phyloP scores from a whole-genome alignment of 2,329 filamentous ascomycete genomes.

The Colletotrichum cereale region DNA sequence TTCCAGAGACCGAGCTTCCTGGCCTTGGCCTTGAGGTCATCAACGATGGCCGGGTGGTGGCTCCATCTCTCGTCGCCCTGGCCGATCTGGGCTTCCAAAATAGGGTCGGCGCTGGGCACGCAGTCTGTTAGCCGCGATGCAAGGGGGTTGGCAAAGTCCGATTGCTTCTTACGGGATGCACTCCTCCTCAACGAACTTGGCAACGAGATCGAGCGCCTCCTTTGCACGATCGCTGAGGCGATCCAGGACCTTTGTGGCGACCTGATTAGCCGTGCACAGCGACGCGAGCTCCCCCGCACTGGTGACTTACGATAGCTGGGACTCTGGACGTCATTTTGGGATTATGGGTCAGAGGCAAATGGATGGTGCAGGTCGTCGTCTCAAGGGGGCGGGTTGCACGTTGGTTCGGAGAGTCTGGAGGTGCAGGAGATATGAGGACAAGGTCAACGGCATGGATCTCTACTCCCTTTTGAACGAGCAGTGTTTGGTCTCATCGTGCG shows the following conservation, averaged over 20 bases:
- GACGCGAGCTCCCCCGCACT: slow-evolving; percentile 20
- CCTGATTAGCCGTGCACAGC: slow-evolving; percentile 20
- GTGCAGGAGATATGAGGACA: neutral
- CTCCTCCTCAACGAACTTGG: slow-evolving; percentile 97
- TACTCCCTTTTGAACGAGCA: slow-evolving; percentile 33
- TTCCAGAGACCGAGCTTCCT: slow-evolving; percentile 93
- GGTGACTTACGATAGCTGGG: slow-evolving; percentile 44
- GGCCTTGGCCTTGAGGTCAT: slow-evolving; percentile 89
- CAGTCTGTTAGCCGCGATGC: slow-evolving; percentile 9
- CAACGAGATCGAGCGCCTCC: slow-evolving; percentile 87
- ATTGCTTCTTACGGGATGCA: slow-evolving; percentile 77
- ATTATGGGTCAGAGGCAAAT: neutral
- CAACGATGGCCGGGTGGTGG: slow-evolving; percentile 82
- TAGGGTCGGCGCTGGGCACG: slow-evolving; percentile 74
- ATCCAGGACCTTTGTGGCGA: slow-evolving; percentile 58
- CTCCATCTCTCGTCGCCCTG: slow-evolving; percentile 83
- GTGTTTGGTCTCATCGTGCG: slow-evolving; percentile 31
- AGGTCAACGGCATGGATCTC: neutral
- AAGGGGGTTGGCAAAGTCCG: neutral
- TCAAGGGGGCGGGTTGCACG: neutral
- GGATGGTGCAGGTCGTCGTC: slow-evolving; percentile 2
- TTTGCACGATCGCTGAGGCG: slow-evolving; percentile 87
- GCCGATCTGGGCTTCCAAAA: slow-evolving; percentile 85
- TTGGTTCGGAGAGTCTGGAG: neutral
- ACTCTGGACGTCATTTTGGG: slow-evolving; percentile 44